These are phyloP conservation scores for Candida schatavii DNA, from an alignment of 805 yeast species.

Conservation along the genomic window DNA sequence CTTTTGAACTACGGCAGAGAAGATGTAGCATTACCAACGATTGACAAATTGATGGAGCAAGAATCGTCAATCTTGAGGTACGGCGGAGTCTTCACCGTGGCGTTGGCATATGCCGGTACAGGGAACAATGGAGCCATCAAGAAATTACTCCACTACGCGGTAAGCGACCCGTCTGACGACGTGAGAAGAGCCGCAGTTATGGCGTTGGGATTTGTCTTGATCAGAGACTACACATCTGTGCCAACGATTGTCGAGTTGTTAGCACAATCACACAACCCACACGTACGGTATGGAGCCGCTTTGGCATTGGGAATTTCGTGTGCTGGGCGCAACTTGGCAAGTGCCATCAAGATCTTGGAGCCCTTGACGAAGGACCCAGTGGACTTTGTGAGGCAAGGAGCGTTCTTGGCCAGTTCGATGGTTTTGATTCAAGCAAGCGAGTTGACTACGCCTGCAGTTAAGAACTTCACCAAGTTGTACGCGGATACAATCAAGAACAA, in stretches of 20 bases:
- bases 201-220: conserved; percentile 84
- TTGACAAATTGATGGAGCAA: conserved; percentile 63
- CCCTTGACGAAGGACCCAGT: conserved; percentile 92
- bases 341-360: conserved; percentile 89
- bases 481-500: conserved; percentile 78
- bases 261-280: conserved; percentile 94
- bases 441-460: conserved; percentile 74
- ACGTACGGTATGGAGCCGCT: conserved; percentile 97
- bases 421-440: conserved; percentile 86
- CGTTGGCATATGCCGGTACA: conserved; percentile 95
- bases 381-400: conserved; percentile 98
- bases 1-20: conserved; percentile 83
- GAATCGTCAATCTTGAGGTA: conserved; percentile 86
- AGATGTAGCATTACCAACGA: conserved; percentile 68
- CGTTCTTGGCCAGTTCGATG: conserved; percentile 89
- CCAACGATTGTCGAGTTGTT: conserved; percentile 93
- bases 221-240: conserved; percentile 88
- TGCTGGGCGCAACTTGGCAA: conserved; percentile 86
- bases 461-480: conserved; percentile 67
- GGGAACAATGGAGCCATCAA: conserved; percentile 86
- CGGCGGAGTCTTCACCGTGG: conserved; percentile 94
- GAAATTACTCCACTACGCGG: conserved; percentile 86
- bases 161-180: conserved; percentile 92
- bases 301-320: conserved; percentile 96
- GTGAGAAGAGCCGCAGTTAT: conserved; percentile 96